Conservation (phyloP, 1,284 basidiomycete species). For the Fomitopsis betulina region DNA sequence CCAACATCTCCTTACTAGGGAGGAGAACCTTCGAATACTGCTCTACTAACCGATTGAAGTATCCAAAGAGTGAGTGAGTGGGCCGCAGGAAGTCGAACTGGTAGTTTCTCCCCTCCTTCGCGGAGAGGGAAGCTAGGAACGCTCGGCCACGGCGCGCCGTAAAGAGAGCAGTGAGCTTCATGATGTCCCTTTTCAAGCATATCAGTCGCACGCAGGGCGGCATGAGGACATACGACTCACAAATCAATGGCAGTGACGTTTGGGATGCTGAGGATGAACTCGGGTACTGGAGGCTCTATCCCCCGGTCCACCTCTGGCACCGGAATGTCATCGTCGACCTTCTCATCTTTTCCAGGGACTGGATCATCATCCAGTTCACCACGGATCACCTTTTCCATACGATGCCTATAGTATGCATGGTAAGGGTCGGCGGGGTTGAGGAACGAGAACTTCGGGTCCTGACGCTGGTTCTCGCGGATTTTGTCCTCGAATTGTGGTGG, state of each 20-base stretch:
- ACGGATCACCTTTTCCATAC: constrained; percentile 72
- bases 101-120: constrained; percentile 91
- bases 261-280: constrained; percentile 88
- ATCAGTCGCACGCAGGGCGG: constrained; percentile 13
- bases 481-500: constrained; percentile 91
- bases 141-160: constrained; percentile 87
- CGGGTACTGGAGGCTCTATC: constrained; percentile 77
- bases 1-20: constrained; percentile 74
- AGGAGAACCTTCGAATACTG: constrained; percentile 92
- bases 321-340: constrained; percentile 34
- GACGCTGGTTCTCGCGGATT: constrained; percentile 90
- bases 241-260: constrained; percentile 89
- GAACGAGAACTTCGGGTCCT: constrained; percentile 96
- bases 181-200: constrained; percentile 63
- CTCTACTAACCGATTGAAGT: constrained; percentile 96
- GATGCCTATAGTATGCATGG: constrained; percentile 93
- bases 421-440: constrained; percentile 93
- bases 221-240: constrained; percentile 43
- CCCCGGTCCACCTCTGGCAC: constrained; percentile 48
- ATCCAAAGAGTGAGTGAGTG: constrained; percentile 92
- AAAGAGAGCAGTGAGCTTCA: constrained; percentile 94
- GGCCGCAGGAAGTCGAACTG: constrained; percentile 98
- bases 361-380: constrained; percentile 71
- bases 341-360: constrained; percentile 40
- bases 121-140: constrained; percentile 83